Conservation (phyloP, 192 early-diverging fungal species). For the Cladochytrium replicatum region DNA sequence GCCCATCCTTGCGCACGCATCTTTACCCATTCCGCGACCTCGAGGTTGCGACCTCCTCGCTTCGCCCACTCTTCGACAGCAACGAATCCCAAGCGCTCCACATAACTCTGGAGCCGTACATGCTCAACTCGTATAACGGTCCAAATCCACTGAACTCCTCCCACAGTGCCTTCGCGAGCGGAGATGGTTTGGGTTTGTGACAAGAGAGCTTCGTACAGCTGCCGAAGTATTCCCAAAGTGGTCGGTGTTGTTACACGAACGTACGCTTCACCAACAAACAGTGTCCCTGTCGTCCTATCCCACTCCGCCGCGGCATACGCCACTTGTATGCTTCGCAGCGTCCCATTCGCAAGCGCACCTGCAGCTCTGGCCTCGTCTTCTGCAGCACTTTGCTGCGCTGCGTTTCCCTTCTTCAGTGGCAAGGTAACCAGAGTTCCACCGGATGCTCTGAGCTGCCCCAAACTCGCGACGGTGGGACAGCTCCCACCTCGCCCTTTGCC, state of each 20-base stretch:
- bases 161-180: neutral
- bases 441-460: no score
- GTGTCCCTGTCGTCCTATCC: slow-evolving; percentile 1
- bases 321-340: no score
- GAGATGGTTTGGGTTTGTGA: neutral
- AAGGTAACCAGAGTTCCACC: no score
- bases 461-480: no score
- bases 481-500: no score
- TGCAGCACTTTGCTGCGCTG: no score
- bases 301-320: slow-evolving; percentile 6
- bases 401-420: no score
- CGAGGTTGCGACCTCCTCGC: no score
- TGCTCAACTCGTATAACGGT: slow-evolving; percentile 1
- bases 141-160: neutral
- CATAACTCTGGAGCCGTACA: slow-evolving; percentile 1
- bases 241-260: slow-evolving; percentile 6
- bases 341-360: no score
- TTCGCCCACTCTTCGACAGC: slow-evolving; percentile 5
- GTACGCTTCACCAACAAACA: slow-evolving; percentile 6
- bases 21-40: no score
- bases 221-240: slow-evolving; percentile 9
- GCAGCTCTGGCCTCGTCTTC: no score
- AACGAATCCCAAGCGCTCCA: slow-evolving; percentile 11
- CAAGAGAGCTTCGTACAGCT: slow-evolving; percentile 7
- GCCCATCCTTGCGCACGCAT: no score